Base-by-base conservation (phyloP, 371 early-diverging fungal species). In the Rhizopus microsporus region DNA sequence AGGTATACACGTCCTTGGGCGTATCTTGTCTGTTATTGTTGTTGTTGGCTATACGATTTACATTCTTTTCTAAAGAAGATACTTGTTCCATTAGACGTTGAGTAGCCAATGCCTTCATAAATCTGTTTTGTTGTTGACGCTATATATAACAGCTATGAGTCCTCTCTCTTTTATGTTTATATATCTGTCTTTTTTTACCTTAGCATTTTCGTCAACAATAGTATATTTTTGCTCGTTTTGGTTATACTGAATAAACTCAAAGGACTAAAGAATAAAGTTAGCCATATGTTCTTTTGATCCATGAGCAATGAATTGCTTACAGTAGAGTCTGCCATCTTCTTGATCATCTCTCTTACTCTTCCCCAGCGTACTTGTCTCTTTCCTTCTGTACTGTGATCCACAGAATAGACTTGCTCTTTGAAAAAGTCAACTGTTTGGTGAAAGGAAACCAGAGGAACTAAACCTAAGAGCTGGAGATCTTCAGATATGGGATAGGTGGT, bases 51-150 rank as follows among this genome's bases (percentile, higher is more conserved):
- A 75, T 71, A 3, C 71, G 62, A 42, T 64, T 70, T 5, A 87
- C 67, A 42, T 81, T 77, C 59, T 74, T 68, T 57, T 88, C 86
- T 10, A 89, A 60, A 6, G 74, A 73, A 10, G 74, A 72, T 4
- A 89, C 84, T 67, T 89, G 86, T 49, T 83, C 83, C 68, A 80
- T 78, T 7, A 89, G 59, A 34, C 81, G 80, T 46, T 87, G 85
- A 4, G 84, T 72, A 12, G 88, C 90, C 43, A 89, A 67, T 2
- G 83, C 80, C 58, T 81, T 78, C 81, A 86, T 83, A 12, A 83
- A 67, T 46, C 82, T 73, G 33, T 74, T 75, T 55, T 74, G 74
- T 51, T 84, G 81, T 51, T 78, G 75, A 51, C 77, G 77, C 79
- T 83, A 33, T 31, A 51, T 10, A 38, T 12, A 42, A 53, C 8